A percentile compares a stretch with the other conserved stretches of the same genome.
Evolutionary conservation across 345 rosid genomes (phyloP).

Genomic region (Euphorbia pulcherrima): DNA sequence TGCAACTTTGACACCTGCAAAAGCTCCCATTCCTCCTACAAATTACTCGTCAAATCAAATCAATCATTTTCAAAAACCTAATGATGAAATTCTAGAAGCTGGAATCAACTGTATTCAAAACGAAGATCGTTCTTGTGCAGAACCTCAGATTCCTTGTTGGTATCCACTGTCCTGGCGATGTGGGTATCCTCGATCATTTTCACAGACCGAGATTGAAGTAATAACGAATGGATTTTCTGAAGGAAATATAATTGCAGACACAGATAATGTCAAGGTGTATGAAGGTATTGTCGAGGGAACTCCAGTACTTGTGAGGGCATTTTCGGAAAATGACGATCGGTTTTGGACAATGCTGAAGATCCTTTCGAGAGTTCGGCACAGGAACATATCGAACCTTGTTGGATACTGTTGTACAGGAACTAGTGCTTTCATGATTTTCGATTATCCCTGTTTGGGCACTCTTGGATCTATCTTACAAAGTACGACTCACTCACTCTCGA

Average conservation of each 20-base stretch:
- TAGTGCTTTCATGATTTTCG: slow-evolving; percentile 29
- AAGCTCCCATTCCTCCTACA: slow-evolving; percentile 8
- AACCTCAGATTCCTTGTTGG: slow-evolving; percentile 24
- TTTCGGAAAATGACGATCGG: slow-evolving; percentile 30
- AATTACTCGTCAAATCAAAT: not conserved
- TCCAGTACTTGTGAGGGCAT: slow-evolving; percentile 29
- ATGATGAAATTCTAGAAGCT: not conserved
- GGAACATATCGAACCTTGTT: slow-evolving; percentile 39
- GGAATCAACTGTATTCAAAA: slow-evolving; percentile 2
- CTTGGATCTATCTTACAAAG: slow-evolving; percentile 32
- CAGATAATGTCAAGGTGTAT: slow-evolving; percentile 15
- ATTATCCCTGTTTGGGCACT: slow-evolving; percentile 31
- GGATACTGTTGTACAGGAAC: slow-evolving; percentile 43
- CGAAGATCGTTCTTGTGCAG: slow-evolving; percentile 10
- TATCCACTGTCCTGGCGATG: slow-evolving; percentile 40
- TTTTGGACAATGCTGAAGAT: slow-evolving; percentile 41
- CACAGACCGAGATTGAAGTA: slow-evolving; percentile 33
- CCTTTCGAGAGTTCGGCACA: slow-evolving; percentile 37
- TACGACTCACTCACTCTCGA: not conserved
- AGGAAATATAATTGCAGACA: not conserved
- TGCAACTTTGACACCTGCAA: slow-evolving; percentile 39
- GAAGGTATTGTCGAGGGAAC: slow-evolving; percentile 33
- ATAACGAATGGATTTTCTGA: slow-evolving; percentile 35
- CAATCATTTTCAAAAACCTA: not conserved
- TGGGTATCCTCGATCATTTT: slow-evolving; percentile 41